phyloP scores from a whole-genome alignment of 495 filamentous ascomycete species.

The Diplogelasinospora grovesii region DNA sequence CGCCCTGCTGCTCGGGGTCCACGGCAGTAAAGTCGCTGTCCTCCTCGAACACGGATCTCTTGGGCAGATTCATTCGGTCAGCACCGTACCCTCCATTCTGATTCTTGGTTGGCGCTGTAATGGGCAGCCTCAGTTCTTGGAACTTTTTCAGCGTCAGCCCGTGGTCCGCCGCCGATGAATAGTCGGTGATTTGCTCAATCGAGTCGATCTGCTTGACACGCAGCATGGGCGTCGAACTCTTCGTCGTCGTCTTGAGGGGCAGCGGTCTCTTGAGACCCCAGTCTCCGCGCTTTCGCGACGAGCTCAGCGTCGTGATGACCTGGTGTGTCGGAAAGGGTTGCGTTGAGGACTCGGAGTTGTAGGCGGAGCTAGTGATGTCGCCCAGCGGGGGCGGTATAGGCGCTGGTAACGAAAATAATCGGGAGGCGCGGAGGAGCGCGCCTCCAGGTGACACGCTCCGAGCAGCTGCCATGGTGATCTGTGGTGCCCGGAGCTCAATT shows the following conservation, averaged over 20 bases:
- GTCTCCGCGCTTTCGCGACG: slow-evolving; percentile 73
- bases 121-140: slow-evolving; percentile 56
- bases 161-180: slow-evolving; percentile 76
- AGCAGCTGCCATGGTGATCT: slow-evolving; percentile 17
- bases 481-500: too few species aligned
- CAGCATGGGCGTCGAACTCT: slow-evolving; percentile 62
- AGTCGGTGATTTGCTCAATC: slow-evolving; percentile 87
- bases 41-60: slow-evolving; percentile 54
- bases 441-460: slow-evolving; percentile 51
- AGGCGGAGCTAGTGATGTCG: slow-evolving; percentile 29
- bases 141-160: slow-evolving; percentile 77
- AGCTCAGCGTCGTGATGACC: slow-evolving; percentile 69
- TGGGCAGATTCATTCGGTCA: not conserved
- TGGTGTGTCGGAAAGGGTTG: slow-evolving; percentile 73
- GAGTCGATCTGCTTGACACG: slow-evolving; percentile 72
- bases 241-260: slow-evolving; percentile 66
- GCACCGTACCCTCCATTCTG: too few species aligned
- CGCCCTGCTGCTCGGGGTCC: slow-evolving; percentile 17
- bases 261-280: slow-evolving; percentile 92
- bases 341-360: slow-evolving; percentile 61
- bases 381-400: slow-evolving; percentile 38
- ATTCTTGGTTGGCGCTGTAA: slow-evolving; percentile 34
- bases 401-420: slow-evolving; percentile 51
- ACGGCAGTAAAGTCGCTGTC: slow-evolving; percentile 43
- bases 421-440: slow-evolving; percentile 52